Conservation (phyloP, 1,139 yeast genomes). For the Tardiomyces blankii region DNA sequence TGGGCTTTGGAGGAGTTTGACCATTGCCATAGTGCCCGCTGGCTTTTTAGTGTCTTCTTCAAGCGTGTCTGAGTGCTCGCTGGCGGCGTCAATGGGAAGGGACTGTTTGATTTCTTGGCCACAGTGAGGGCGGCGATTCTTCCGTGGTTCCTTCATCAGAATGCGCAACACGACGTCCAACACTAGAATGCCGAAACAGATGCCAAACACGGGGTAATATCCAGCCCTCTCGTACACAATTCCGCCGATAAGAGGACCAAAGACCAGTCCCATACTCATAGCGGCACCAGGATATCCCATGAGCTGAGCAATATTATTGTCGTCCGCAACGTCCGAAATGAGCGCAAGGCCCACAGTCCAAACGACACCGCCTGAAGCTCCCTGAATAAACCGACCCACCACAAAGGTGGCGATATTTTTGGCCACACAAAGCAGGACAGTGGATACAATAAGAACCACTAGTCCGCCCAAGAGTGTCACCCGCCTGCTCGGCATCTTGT, state of each 20-base stretch:
- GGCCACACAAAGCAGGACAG: conserved; percentile 11
- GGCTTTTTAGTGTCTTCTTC: too few species aligned
- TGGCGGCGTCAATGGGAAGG: too few species aligned
- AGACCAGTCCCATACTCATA: conserved; percentile 11
- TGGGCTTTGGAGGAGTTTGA: conserved; percentile 10
- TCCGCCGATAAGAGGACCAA: conserved; percentile 16
- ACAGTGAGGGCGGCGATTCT: too few species aligned
- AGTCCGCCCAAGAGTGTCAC: conserved; percentile 12
- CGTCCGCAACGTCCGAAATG: conserved; percentile 21
- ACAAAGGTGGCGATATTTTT: conserved; percentile 10
- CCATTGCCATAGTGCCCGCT: background rate
- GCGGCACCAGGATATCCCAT: conserved; percentile 10
- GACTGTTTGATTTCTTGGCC: too few species aligned
- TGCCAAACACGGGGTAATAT: conserved; percentile 6
- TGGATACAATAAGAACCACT: conserved; percentile 11
- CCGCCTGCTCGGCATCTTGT: conserved; percentile 9
- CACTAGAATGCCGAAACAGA: too few species aligned
- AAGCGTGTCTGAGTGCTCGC: too few species aligned
- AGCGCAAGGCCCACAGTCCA: conserved; percentile 30
- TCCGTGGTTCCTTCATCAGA: too few species aligned
- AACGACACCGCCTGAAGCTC: conserved; percentile 12
- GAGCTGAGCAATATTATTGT: conserved; percentile 16
- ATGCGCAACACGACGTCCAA: too few species aligned
- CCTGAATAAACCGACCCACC: conserved; percentile 14
- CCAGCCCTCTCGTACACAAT: conserved; percentile 12